Evolutionary conservation across 2,329 filamentous ascomycete species (phyloP), one percentile per base, ranked within the genome.

Genomic region (Sclerotinia nivalis): DNA sequence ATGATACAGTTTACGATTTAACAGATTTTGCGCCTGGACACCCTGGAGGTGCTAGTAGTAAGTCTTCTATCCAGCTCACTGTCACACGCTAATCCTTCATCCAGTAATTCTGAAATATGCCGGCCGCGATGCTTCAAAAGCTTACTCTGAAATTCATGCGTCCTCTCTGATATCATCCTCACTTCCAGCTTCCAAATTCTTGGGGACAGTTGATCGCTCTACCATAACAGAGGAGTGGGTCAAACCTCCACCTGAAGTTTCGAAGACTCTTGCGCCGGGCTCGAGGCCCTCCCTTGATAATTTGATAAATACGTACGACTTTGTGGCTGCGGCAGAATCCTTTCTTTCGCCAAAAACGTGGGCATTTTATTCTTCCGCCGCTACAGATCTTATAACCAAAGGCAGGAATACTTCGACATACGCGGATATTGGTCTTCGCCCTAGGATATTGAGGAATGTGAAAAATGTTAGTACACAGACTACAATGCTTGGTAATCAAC

Each of bases 301-400:
- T 15, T 76, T 89, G 34, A 86, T 89, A 75, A 88, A 83, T 73
- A 81, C 85, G 9, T 82, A 88, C 71, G 89, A 91, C 79, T 91
- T 91, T 75, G 84, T 87, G 66, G 70, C 80, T 15, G 86, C 85
- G 0, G 88, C 89, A 5, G 82, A 84, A 22, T 80, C 81, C 37
- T 85, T 84, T 8, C 82, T 89, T 61, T 83, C 83, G 12, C 83
- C 84, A 31, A 91, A 91, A 75, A 86, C 88, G n/a, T 91, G 87
- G 87, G 89, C 89, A 0, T 91, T 91, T 75, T 86, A 89, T 76
- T 89, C 87, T 28, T 89, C 87, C 12, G 89, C 88, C 2, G 86
- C 89, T 15, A 90, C 88, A 8, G 89, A 98, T 80, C 84, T 93
- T 31, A 84, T 84, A 74, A 87, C 89, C 50, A 86, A 88, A 61